Conservation (phyloP, 2,329 filamentous ascomycete genomes). For the Immersiporthe knoxdaviesiana region DNA sequence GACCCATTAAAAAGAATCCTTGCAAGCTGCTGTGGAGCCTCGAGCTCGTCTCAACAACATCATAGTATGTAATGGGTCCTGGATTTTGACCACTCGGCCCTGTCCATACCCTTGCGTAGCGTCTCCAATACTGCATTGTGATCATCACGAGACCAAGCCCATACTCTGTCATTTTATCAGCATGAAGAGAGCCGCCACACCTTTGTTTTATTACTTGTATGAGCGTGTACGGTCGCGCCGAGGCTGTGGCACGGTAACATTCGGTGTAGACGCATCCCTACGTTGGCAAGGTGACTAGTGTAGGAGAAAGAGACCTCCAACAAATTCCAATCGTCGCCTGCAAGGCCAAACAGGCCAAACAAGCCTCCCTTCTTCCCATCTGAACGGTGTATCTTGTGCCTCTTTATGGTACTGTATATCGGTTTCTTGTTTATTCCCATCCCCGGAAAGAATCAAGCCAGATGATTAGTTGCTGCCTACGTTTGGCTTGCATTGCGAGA, state of each 20-base stretch:
- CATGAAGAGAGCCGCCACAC: background rate
- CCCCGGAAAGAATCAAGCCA: background rate
- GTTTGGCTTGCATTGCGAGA: background rate
- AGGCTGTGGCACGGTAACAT: background rate
- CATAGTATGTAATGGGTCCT: background rate
- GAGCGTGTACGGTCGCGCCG: background rate
- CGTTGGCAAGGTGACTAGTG: background rate
- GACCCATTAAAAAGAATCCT: background rate
- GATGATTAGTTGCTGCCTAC: background rate
- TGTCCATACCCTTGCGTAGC: background rate
- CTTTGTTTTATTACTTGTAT: background rate
- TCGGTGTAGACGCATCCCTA: background rate
- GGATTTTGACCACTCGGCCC: background rate
- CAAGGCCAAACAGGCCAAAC: background rate
- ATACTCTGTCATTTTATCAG: background rate
- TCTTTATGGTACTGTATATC: background rate
- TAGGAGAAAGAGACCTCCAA: background rate
- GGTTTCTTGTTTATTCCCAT: background rate
- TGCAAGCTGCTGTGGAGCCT: background rate
- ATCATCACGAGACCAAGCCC: background rate
- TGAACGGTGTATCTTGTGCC: background rate
- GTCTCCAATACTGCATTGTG: background rate
- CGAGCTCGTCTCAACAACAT: background rate
- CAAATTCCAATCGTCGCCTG: background rate
- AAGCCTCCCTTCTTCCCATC: background rate